Percentiles rank a stretch among this genome's conserved stretches.
Evolutionary conservation across 257 asterid species (phyloP).

Genomic region (Plantago major): DNA sequence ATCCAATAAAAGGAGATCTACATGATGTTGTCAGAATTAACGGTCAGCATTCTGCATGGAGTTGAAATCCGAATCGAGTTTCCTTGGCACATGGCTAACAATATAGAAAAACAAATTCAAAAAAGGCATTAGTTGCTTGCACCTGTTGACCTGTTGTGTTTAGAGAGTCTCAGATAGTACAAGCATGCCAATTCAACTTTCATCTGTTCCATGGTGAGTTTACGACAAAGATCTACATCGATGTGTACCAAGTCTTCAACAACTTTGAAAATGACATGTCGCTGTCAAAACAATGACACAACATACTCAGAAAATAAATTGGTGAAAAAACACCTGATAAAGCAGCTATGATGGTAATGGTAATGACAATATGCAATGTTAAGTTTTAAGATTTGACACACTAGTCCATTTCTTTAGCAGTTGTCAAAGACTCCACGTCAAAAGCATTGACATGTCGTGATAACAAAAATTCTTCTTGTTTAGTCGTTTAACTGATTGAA

Average conservation of each 20-base stretch:
- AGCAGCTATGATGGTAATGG: not conserved
- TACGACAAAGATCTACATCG: conserved; percentile 19
- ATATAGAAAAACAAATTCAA: conserved; percentile 19
- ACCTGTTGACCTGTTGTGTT: conserved; percentile 76
- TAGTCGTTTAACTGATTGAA: not conserved
- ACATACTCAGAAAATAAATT: conserved; percentile 7
- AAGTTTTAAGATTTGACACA: no score
- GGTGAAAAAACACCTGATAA: conserved; percentile 6
- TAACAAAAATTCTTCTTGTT: no score
- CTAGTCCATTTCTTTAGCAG: no score
- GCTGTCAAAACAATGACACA: conserved; percentile 44
- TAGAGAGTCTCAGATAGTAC: conserved; percentile 62
- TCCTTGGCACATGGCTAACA: conserved; percentile 1
- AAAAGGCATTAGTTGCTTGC: conserved; percentile 13
- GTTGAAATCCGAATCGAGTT: not conserved
- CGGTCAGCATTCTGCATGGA: conserved; percentile 10
- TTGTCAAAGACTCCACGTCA: no score
- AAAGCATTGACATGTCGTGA: no score
- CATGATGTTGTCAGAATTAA: conserved; percentile 7
- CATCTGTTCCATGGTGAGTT: conserved; percentile 39
- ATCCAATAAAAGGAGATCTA: not conserved
- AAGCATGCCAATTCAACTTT: conserved; percentile 81
- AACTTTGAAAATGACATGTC: conserved; percentile 47
- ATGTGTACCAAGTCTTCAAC: conserved; percentile 47
- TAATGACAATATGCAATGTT: no score